Conservation (phyloP, 2,329 filamentous ascomycete genomes). For the Cladosporium sp. region DNA sequence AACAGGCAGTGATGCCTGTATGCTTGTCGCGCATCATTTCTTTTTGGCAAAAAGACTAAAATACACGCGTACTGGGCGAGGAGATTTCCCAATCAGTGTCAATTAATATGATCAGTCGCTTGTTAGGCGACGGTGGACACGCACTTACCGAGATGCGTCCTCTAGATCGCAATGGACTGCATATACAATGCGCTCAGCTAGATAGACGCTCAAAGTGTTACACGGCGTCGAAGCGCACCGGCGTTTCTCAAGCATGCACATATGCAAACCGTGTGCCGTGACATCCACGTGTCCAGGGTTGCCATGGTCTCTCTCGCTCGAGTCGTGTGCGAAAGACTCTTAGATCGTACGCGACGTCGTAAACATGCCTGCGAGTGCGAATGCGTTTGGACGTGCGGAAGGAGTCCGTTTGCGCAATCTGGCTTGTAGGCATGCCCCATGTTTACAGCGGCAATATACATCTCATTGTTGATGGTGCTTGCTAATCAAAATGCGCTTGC, state of each 20-base stretch:
- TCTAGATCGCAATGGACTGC: too few species aligned
- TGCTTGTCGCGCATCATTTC: background rate
- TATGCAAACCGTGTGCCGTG: too few species aligned
- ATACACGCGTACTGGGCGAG: background rate
- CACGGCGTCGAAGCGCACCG: too few species aligned
- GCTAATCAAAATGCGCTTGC: background rate
- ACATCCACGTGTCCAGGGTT: too few species aligned
- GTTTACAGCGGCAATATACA: background rate
- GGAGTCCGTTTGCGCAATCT: slow-evolving; percentile 3
- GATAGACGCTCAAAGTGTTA: too few species aligned
- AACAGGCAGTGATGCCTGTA: background rate
- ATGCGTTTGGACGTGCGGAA: background rate
- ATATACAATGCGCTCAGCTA: too few species aligned
- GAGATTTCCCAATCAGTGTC: background rate
- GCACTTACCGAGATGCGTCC: too few species aligned
- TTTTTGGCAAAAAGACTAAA: background rate
- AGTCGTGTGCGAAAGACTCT: too few species aligned
- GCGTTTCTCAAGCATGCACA: too few species aligned
- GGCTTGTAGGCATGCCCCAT: slow-evolving; percentile 10
- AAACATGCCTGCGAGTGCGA: background rate
- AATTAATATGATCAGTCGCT: background rate
- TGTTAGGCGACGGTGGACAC: background rate
- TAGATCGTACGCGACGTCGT: too few species aligned
- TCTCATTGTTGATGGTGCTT: background rate
- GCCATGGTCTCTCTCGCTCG: too few species aligned